Conservation (phyloP, 257 asterid species). For the Salvia hispanica region DNA sequence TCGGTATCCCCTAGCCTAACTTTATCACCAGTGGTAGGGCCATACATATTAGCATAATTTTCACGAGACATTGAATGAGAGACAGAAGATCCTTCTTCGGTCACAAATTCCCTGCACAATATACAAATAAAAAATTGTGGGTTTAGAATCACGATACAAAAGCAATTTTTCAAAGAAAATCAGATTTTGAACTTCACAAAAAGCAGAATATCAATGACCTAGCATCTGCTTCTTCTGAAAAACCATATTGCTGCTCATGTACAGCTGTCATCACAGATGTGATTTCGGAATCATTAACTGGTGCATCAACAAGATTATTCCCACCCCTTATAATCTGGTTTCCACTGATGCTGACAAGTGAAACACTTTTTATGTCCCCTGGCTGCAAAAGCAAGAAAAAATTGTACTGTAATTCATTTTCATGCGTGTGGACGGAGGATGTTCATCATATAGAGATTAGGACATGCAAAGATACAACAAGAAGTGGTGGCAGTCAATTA, state of each 20-base stretch:
- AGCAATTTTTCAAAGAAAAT: slow-evolving; percentile 22
- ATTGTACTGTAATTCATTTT: slow-evolving; percentile 11
- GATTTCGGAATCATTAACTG: slow-evolving; percentile 47
- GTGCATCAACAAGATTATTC: slow-evolving; percentile 73
- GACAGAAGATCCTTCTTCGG: slow-evolving; percentile 62
- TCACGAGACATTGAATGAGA: slow-evolving; percentile 63
- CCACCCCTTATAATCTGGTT: slow-evolving; percentile 81
- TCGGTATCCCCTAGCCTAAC: slow-evolving; percentile 91
- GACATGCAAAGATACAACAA: slow-evolving; percentile 13
- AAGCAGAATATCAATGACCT: slow-evolving; percentile 47
- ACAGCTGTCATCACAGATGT: slow-evolving; percentile 54
- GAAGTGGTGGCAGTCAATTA: slow-evolving; percentile 1
- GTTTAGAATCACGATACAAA: slow-evolving; percentile 10
- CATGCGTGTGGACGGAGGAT: slow-evolving; percentile 11
- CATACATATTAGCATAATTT: slow-evolving; percentile 82
- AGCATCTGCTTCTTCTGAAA: slow-evolving; percentile 56
- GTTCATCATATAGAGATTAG: slow-evolving; percentile 1
- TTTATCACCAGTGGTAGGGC: slow-evolving; percentile 90
- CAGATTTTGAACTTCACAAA: slow-evolving; percentile 16
- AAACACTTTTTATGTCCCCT: slow-evolving; percentile 92
- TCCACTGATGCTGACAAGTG: slow-evolving; percentile 83
- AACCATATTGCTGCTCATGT: slow-evolving; percentile 43
- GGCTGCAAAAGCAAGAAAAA: slow-evolving; percentile 56
- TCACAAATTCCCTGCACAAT: slow-evolving; percentile 65
- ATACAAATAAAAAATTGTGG: slow-evolving; percentile 23